Base-by-base conservation (phyloP, 2,329 filamentous ascomycete species). In the Capronia americana region DNA sequence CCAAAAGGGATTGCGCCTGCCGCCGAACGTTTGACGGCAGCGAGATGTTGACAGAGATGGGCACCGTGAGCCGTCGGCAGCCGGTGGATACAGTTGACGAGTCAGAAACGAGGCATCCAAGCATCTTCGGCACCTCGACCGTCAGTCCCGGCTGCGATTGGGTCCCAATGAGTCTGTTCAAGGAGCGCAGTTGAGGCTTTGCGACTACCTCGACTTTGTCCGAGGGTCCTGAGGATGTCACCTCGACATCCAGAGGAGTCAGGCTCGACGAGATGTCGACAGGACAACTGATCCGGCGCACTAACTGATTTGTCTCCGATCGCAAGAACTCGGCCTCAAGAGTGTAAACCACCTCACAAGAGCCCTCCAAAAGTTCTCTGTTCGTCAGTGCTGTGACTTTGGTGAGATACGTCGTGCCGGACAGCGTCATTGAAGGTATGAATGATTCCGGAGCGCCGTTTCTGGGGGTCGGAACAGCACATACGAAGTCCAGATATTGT, bases 321-420 rank as follows among this genome's bases (percentile, higher is more conserved):
- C 56, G 61, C 38, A 64, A n/a, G 34, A 70, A 66, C 41, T 65
- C 65, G 10, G 66, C 64, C 34, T 70, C 69, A 28, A 70, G 63
- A 48, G 60, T 63, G 41, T 70, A 70, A 4, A 65, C 28, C 7
- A 70, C 69, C 10, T 70, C 56, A 58, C 69, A 70, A n/a, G 50
- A 56, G 4, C 69, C 69, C 34, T 67, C 38, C 20, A 70, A 57
- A 8, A 69, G 57, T 26, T 70, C 66, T 60, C 66, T 53, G 46
- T 68, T 62, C 41, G 44, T 69, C 28, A 69, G 20, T 11, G 66
- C 69, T 7, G 66, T 66, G 26, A 67, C 64, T 26, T 58, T 57
- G n/a, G 69, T 70, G 54, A 70, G 55, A 46, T 66, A 68, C 7
- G 69, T 70, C 17, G 51, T 58, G 12, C 66, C 69, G 48, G 57